These are phyloP conservation scores for Zymoseptoria passerinii DNA, from an alignment of 2,329 filamentous ascomycete species.

Conservation along the genomic window DNA sequence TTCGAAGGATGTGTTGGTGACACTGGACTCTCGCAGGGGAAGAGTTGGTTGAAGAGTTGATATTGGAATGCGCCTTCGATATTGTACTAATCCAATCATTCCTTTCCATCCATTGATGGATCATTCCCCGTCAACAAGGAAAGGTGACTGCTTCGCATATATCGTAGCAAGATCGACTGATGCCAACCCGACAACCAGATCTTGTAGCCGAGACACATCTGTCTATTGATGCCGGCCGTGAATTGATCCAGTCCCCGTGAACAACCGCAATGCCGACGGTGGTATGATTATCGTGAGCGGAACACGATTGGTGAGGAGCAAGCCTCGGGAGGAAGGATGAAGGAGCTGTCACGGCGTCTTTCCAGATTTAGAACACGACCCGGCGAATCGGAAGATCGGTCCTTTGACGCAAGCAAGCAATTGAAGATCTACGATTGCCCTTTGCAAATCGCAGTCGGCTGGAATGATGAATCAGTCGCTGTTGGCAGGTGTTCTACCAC, in stretches of 20 bases:
- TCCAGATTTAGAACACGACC: not conserved
- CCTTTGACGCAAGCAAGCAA: not conserved
- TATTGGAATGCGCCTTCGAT: not conserved
- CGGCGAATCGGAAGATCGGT: not conserved
- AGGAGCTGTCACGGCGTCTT: not conserved
- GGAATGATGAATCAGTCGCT: not conserved
- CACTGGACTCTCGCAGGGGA: not conserved
- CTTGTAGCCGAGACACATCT: not conserved
- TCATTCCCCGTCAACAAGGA: not conserved
- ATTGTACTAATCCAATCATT: not conserved
- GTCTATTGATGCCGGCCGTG: not conserved
- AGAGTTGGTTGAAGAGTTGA: not conserved
- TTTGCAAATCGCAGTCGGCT: not conserved
- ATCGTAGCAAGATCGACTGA: not conserved
- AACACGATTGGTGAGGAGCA: not conserved
- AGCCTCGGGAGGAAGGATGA: not conserved
- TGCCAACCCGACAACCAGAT: not conserved
- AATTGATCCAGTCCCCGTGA: not conserved
- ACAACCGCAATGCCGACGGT: not conserved
- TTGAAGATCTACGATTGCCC: not conserved
- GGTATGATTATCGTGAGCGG: not conserved
- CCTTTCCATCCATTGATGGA: not conserved
- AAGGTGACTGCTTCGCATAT: not conserved
- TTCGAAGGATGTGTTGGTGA: not conserved
- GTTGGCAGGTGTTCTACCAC: not conserved